A percentile compares a stretch with the other conserved stretches of the same genome.
Evolutionary conservation across 2,329 filamentous ascomycete genomes (phyloP).

Genomic region (Colletotrichum gigasporum): DNA sequence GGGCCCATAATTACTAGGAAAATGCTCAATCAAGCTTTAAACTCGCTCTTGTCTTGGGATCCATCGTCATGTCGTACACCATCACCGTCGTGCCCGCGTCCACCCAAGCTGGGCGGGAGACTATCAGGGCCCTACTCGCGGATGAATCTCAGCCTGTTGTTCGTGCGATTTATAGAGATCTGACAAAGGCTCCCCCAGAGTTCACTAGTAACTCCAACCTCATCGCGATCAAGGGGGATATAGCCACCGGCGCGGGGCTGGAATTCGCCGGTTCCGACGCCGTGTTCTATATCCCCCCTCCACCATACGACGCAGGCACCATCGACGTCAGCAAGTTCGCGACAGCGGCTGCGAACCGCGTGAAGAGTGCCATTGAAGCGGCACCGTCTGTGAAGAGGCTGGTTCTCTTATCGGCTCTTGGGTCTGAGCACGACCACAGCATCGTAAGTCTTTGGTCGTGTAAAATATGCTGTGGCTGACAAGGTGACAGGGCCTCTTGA

Average conservation of each 20-base stretch:
- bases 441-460: conserved; percentile 37
- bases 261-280: conserved; percentile 42
- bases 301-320: conserved; percentile 38
- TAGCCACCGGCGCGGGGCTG: conserved; percentile 35
- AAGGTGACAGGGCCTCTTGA: conserved; percentile 36
- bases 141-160: conserved; percentile 33
- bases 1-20: too few relatives aligned
- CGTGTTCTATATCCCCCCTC: conserved; percentile 45
- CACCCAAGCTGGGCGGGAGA: conserved; percentile 40
- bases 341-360: conserved; percentile 34
- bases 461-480: accelerated
- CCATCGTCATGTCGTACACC: conserved; percentile 40
- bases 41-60: too few relatives aligned
- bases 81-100: conserved; percentile 45
- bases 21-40: too few relatives aligned
- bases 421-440: conserved; percentile 39
- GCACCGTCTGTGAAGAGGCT: conserved; percentile 34
- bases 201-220: conserved; percentile 41
- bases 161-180: conserved; percentile 42
- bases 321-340: conserved; percentile 38
- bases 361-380: conserved; percentile 36
- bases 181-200: conserved; percentile 40
- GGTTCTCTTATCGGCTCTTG: conserved; percentile 40
- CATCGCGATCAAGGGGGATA: conserved; percentile 40
- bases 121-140: conserved; percentile 39